phyloP scores from a whole-genome alignment of 2,329 filamentous ascomycete species.

The Colletotrichum simmondsii region DNA sequence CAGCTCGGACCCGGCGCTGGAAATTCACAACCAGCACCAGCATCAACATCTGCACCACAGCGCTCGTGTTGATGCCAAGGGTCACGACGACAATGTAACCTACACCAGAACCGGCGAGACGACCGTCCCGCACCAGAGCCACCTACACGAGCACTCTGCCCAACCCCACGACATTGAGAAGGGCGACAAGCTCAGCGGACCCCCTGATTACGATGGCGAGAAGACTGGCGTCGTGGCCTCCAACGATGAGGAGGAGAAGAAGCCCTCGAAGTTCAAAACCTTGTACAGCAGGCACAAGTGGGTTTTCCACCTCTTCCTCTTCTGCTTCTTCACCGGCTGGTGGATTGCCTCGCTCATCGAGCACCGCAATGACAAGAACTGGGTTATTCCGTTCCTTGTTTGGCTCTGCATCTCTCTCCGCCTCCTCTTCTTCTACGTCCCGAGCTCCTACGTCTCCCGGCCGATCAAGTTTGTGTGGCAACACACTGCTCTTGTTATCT shows the following conservation, averaged over 20 bases:
- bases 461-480: conserved; percentile 77
- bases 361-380: conserved; percentile 79
- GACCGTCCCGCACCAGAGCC: conserved; percentile 50
- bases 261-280: conserved; percentile 40
- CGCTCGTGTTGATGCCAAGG: conserved; percentile 43
- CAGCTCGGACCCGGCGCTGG: conserved; percentile 46
- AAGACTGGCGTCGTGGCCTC: conserved; percentile 48
- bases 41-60: conserved; percentile 57
- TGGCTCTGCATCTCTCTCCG: conserved; percentile 81
- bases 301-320: conserved; percentile 58
- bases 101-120: conserved; percentile 55
- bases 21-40: conserved; percentile 53
- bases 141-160: conserved; percentile 43
- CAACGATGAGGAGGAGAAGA: conserved; percentile 39
- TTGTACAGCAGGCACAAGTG: conserved; percentile 59
- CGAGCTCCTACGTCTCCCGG: conserved; percentile 72
- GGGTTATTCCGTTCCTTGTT: conserved; percentile 86
- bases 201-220: conserved; percentile 53
- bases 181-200: conserved; percentile 36
- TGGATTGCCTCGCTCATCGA: conserved; percentile 81
- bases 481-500: conserved; percentile 68
- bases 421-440: conserved; percentile 78
- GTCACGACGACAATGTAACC: conserved; percentile 54
- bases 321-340: conserved; percentile 66
- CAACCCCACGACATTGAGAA: conserved; percentile 39